These are phyloP conservation scores for Malbranchea cinnamomea DNA, from an alignment of 2,329 filamentous ascomycete species.

Conservation along the genomic window DNA sequence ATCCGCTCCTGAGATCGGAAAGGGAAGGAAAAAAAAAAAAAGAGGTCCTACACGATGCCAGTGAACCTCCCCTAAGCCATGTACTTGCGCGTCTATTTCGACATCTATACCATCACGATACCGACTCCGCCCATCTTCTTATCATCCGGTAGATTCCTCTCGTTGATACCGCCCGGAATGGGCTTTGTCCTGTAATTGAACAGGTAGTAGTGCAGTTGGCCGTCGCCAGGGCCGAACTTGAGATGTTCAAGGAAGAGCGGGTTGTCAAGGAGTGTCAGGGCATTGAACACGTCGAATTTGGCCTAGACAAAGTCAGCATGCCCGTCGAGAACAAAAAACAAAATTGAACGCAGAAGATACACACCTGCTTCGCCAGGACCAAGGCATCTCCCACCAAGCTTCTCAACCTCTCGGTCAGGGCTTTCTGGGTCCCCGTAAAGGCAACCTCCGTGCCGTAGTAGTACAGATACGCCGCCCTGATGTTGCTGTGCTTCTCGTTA, in stretches of 20 bases:
- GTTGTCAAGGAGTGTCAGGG: slow-evolving; percentile 85
- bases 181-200: slow-evolving; percentile 89
- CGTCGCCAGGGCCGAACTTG: slow-evolving; percentile 89
- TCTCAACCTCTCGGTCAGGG: slow-evolving; percentile 68
- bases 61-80: no score
- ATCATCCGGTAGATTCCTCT: slow-evolving; percentile 61
- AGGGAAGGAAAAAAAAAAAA: slow-evolving; percentile 2
- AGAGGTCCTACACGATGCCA: no score
- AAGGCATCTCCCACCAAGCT: slow-evolving; percentile 69
- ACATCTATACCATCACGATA: slow-evolving; percentile 62
- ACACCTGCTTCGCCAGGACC: slow-evolving; percentile 66
- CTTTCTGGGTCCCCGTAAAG: slow-evolving; percentile 40
- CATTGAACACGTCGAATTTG: slow-evolving; percentile 94
- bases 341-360: slow-evolving; percentile 1
- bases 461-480: slow-evolving; percentile 88
- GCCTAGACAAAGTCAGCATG: slow-evolving; percentile 24
- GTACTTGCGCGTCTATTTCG: background rate
- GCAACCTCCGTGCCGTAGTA: slow-evolving; percentile 85
- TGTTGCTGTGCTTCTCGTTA: slow-evolving; percentile 58
- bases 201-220: slow-evolving; percentile 89
- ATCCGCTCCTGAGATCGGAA: no score
- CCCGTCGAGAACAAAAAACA: background rate
- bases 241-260: slow-evolving; percentile 83
- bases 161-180: slow-evolving; percentile 74
- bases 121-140: slow-evolving; percentile 74